A percentile compares a stretch with the other conserved stretches of the same genome.
Evolutionary conservation across 768 basidiomycete genomes (phyloP).

Genomic region (Pleurotus giganteus): DNA sequence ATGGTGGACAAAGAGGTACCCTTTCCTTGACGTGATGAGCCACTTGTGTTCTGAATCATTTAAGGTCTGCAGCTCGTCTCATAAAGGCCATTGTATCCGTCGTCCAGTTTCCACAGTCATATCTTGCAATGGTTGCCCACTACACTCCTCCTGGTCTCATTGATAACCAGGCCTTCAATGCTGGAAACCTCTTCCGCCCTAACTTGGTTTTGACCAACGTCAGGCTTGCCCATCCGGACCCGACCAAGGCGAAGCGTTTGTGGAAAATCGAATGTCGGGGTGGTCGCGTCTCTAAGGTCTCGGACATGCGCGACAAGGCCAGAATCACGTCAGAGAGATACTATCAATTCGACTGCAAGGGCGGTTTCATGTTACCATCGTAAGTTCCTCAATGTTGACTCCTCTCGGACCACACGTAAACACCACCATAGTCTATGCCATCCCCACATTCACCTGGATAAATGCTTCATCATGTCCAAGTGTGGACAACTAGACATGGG

Average conservation of each 20-base stretch:
- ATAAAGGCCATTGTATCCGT: neutral
- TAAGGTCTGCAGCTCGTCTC: neutral
- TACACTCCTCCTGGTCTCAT: slow-evolving; percentile 5
- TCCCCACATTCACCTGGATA: slow-evolving; percentile 66
- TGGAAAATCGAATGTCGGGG: slow-evolving; percentile 30
- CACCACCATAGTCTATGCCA: slow-evolving; percentile 43
- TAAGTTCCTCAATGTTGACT: slow-evolving; percentile 17
- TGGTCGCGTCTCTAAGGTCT: slow-evolving; percentile 24
- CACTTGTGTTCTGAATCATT: neutral
- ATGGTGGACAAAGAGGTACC: slow-evolving; percentile 8
- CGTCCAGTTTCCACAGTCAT: neutral
- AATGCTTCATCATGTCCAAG: slow-evolving; percentile 62
- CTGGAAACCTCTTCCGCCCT: neutral
- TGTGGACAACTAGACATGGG: slow-evolving; percentile 51
- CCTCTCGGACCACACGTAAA: neutral
- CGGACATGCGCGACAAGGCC: slow-evolving; percentile 11
- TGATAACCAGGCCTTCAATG: slow-evolving; percentile 6
- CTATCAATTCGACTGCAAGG: slow-evolving; percentile 22
- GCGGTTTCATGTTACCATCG: slow-evolving; percentile 35
- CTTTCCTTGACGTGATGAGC: neutral
- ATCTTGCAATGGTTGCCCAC: neutral
- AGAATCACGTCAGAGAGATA: slow-evolving; percentile 3
- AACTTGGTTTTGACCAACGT: slow-evolving; percentile 20
- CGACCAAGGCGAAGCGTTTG: slow-evolving; percentile 20
- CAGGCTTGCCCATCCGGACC: slow-evolving; percentile 27